Base-by-base conservation (phyloP, 2,329 filamentous ascomycete species). In the Triangularia setosa region DNA sequence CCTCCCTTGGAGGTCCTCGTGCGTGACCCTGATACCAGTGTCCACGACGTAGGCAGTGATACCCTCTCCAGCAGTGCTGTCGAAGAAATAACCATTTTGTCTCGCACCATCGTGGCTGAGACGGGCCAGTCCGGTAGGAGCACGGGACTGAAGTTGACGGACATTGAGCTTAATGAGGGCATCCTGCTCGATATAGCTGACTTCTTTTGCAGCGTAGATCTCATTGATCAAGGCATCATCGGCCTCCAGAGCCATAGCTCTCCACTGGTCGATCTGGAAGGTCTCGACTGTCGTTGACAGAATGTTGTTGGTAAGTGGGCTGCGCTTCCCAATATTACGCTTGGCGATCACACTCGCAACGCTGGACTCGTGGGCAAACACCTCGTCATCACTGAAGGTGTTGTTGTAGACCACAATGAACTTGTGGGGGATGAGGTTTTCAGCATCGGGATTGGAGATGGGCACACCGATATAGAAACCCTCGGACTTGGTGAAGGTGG, bases 321-420 rank as follows among this genome's bases (percentile, higher is more conserved):
- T 79, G 52, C 84, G 80, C 75, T 84, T 83, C 73, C 76, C 76
- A 55, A 87, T 69, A 73, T 87, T 87, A 69, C 84, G 83, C 76
- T 84, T 87, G 73, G 81, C 77, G 63, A 89, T 74, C 54, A 81
- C 74, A 52, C 78, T 72, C 63, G 77, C 79, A 71, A 87, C 79
- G 63, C 75, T 78, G 30, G 77, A 74, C 71, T 84, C 76, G 73
- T 86, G 83, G 58, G 79, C 76, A 40, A 77, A 74, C 70, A 88
- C 81, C 40, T 77, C 76, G 16, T 79, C 79, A 23, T 81, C 76
- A 66, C 76, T 78, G 69, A 80, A 81, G 62, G 80, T 81, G 68
- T 78, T 79, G 74, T 88, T 85, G 79, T 87, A 89, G 64, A 89
- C 85, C 62, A 89, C 85, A 67, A 90, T 88, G 75, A 87, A 90